Base-by-base conservation (phyloP, 106 monocot species). In the Amphibolis antarctica region DNA sequence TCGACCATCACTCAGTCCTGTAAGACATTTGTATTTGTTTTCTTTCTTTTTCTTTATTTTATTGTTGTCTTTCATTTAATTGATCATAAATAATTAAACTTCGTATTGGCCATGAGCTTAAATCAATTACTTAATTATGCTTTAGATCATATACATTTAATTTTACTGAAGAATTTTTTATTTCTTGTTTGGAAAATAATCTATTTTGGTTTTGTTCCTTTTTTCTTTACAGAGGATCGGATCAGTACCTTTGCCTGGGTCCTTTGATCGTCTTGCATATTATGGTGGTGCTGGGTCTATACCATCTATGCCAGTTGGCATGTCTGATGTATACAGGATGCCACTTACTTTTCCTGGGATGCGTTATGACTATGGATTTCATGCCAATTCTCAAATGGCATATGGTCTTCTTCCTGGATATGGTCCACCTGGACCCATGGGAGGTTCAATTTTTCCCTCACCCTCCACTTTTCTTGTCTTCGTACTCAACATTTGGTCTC, bases 381-480 rank as follows among this genome's bases (percentile, higher is more conserved):
- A 71, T 49, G 36, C 46, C 19, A 55, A 59, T 64, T 44, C 66
- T 66, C 74, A 74, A 71, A 74, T 66, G 24, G 60, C 85, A 56
- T 85, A 78, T 71, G 68, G 77, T 19, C 68, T 74, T 72, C 53
- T 75, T 22, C 70, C 85, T 53, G 51, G 71, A 68, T 85, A 80
- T 66, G 74, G 71, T 21, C 71, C 80, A 74, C 63, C 74, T 62
- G 76, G 77, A 28, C 74, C 67, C 29, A 63, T 80, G 42, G 75
- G 78, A 68, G 78, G 78, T 79, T 7, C 47, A 42, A 53, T 77
- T 46, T 65, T 56, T 66, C 21, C 9, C 42, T n/a, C 44, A 28
- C 49, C 28, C 24, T 65, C 20, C 23, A 1, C 5, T 48, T 27
- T 47, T 64, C 25, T 1, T 61, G 9, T 15, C 20, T 21, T 21